Conservation (phyloP, 345 rosid genomes). For the Arabidopsis thaliana region TAIR10.1 NC_003070.9:19406001-19406500, state of each 20-base stretch:
- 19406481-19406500: conserved; percentile 25
- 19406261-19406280: conserved; percentile 36
- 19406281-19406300: conserved; percentile 45
- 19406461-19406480: conserved; percentile 35
- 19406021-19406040: no score
- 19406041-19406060: no score
- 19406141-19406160: conserved; percentile 38
- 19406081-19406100: background rate
- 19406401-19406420: conserved; percentile 36
- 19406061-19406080: no score
- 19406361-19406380: background rate
- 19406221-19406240: conserved; percentile 33
- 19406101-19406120: conserved; percentile 18
- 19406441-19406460: conserved; percentile 45
- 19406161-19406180: conserved; percentile 39
- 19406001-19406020: no score
- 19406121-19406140: conserved; percentile 27
- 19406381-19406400: conserved; percentile 27
- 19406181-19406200: conserved; percentile 35
- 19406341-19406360: conserved; percentile 32
- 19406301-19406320: conserved; percentile 40
- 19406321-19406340: conserved; percentile 39
- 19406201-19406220: conserved; percentile 41
- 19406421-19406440: conserved; percentile 42
- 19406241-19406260: conserved; percentile 40